phyloP scores from a whole-genome alignment of 768 basidiomycete species.

The Suillus decipiens region DNA sequence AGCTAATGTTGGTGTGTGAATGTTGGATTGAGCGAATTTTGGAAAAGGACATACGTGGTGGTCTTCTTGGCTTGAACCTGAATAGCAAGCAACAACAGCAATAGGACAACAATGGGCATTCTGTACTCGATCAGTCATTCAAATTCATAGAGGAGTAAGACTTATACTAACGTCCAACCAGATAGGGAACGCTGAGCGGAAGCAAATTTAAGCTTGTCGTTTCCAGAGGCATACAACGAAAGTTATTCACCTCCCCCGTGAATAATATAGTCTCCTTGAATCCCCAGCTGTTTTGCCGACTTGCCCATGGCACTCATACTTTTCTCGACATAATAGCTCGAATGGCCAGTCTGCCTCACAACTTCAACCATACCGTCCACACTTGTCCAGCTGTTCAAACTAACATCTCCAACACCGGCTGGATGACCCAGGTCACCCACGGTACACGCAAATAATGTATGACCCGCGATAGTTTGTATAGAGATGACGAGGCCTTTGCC shows the following conservation, averaged over 20 bases:
- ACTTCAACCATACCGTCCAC: conserved; percentile 81
- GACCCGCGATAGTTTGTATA: conserved; percentile 77
- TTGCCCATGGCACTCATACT: conserved; percentile 85
- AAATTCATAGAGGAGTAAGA: conserved; percentile 1
- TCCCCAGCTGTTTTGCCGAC: conserved; percentile 69
- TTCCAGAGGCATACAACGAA: not conserved
- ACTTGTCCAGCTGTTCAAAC: conserved; percentile 77
- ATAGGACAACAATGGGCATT: conserved; percentile 85
- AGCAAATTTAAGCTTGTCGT: conserved; percentile 10
- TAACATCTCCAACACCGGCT: conserved; percentile 72
- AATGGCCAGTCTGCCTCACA: conserved; percentile 79
- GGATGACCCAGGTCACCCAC: conserved; percentile 76
- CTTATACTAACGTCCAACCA: conserved; percentile 67
- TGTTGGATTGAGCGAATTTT: conserved; percentile 5
- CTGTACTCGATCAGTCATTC: conserved; percentile 37
- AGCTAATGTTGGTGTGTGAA: conserved; percentile 41
- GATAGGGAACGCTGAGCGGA: conserved; percentile 70
- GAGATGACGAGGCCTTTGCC: conserved; percentile 83
- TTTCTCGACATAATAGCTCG: conserved; percentile 85
- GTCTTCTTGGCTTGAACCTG: conserved; percentile 80
- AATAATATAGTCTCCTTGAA: conserved; percentile 63
- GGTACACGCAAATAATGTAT: conserved; percentile 79
- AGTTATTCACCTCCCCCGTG: conserved; percentile 72
- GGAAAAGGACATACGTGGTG: conserved; percentile 56
- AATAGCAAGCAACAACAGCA: conserved; percentile 75